Conservation (phyloP, 768 basidiomycete genomes). For the Russula sp. region DNA sequence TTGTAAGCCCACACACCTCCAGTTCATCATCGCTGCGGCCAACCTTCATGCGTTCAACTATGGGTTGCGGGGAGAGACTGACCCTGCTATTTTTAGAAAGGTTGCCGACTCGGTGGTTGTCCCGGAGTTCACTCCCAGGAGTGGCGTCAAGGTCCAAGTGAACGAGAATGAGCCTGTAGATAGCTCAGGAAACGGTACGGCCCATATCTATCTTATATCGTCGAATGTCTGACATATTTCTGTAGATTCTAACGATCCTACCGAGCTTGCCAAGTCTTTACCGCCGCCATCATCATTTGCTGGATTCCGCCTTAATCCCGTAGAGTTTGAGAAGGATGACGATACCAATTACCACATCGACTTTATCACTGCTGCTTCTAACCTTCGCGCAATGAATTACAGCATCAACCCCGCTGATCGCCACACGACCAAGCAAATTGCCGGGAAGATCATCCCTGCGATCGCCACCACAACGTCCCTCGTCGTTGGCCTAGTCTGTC, state of each 20-base stretch:
- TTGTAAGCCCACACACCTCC: conserved; percentile 73
- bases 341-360: conserved; percentile 98
- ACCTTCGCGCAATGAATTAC: conserved; percentile 95
- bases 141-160: conserved; percentile 89
- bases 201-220: background rate
- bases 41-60: conserved; percentile 99
- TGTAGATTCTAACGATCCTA: conserved; percentile 40
- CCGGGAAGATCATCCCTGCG: conserved; percentile 98
- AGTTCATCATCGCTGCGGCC: conserved; percentile 88
- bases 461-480: conserved; percentile 98
- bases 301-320: conserved; percentile 93
- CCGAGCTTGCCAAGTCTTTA: conserved; percentile 61
- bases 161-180: conserved; percentile 85
- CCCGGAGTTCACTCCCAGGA: conserved; percentile 90
- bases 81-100: conserved; percentile 76
- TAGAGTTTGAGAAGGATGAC: conserved; percentile 99
- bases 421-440: conserved; percentile 95
- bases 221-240: background rate
- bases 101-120: conserved; percentile 79
- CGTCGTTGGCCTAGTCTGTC: conserved; percentile 91
- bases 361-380: conserved; percentile 97
- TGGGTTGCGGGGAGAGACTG: conserved; percentile 86
- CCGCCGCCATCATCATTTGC: conserved; percentile 89
- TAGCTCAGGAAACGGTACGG: conserved; percentile 43
- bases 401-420: conserved; percentile 80